Base-by-base conservation (phyloP, 169 alveolate species). In the Theileria orientalis region DNA sequence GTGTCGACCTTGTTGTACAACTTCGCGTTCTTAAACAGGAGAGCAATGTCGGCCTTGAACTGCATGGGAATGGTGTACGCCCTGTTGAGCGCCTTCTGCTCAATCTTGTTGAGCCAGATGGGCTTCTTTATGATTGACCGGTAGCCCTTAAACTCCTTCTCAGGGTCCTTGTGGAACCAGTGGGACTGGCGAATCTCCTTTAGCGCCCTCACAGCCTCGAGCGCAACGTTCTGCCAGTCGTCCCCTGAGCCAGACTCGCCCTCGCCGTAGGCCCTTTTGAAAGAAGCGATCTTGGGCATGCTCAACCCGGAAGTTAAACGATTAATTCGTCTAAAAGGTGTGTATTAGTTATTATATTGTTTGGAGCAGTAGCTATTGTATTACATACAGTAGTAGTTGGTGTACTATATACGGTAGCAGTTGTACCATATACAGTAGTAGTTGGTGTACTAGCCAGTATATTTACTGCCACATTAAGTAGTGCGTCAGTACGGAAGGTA, bases 181-280 rank as follows among this genome's bases (percentile, higher is more conserved):
- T 69, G 73, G 7, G 92, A 92, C 56, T 88, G 90, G 1, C 89
- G 91, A 72, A 85, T 47, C 51, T 88, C 93, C 62, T 68, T 76
- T 59, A 88, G 61, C 37, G 93, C 90, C 21, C 68, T 52, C 13
- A 85, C 75, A 0, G 93, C 93, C 56, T 80, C 92, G 16, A 60
- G 47, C 5, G 92, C 92, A 30, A 88, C 90, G 33, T 69, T 76
- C 14, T 63, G 27, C 93, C 93, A 88, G 71, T 74, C 83, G 33
- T 51, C 61, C 14, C 59, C 46, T 25, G 74, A 61, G 19, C 57
- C 59, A 29, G 68, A 11, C 54, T 40, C 84, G 5, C 76, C 89
- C 9, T 82, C 85, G 2, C 89, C 80, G 42, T 82, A 69, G 14
- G 68, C 56, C 8, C 89, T 35, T 21, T 60, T 33, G 60, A 82